These are phyloP conservation scores for Claviceps sp. DNA, from an alignment of 2,329 filamentous ascomycete species.

Conservation along the genomic window DNA sequence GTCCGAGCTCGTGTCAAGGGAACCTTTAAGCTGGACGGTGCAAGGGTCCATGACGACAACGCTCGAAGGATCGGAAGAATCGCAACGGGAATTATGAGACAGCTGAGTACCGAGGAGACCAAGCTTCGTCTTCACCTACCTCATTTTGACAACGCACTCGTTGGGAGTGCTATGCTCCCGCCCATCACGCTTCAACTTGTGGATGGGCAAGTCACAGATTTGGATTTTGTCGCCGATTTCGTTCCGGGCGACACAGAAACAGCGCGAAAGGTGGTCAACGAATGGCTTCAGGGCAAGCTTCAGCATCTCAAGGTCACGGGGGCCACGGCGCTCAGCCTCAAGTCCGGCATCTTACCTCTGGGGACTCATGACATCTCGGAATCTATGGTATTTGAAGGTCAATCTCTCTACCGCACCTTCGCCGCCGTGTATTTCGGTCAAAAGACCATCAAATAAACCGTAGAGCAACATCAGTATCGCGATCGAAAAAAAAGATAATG, in stretches of 20 bases:
- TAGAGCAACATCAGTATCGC: slow-evolving; percentile 3
- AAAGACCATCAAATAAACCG: slow-evolving; percentile 29
- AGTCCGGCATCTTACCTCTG: slow-evolving; percentile 65
- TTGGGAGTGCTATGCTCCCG: slow-evolving; percentile 68
- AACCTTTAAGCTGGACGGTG: slow-evolving; percentile 67
- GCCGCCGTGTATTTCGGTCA: slow-evolving; percentile 48
- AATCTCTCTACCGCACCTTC: slow-evolving; percentile 53
- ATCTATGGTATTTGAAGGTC: slow-evolving; percentile 70
- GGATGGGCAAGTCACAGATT: slow-evolving; percentile 60
- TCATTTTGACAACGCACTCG: slow-evolving; percentile 62
- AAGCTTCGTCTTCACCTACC: slow-evolving; percentile 68
- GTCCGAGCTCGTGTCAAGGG: slow-evolving; percentile 70
- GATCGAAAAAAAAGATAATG: not conserved
- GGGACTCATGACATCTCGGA: slow-evolving; percentile 66
- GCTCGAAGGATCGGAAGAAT: slow-evolving; percentile 65
- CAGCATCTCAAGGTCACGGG: slow-evolving; percentile 58
- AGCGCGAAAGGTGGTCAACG: slow-evolving; percentile 68
- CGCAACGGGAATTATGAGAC: slow-evolving; percentile 66
- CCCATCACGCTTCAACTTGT: slow-evolving; percentile 62
- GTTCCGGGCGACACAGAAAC: slow-evolving; percentile 63
- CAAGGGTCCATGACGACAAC: slow-evolving; percentile 55
- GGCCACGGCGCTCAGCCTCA: slow-evolving; percentile 58
- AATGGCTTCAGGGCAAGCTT: slow-evolving; percentile 75
- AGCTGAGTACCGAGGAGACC: slow-evolving; percentile 61
- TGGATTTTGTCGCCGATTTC: slow-evolving; percentile 71